These are phyloP conservation scores for Colletotrichum salicis DNA, from an alignment of 2,329 filamentous ascomycete species.

Conservation along the genomic window DNA sequence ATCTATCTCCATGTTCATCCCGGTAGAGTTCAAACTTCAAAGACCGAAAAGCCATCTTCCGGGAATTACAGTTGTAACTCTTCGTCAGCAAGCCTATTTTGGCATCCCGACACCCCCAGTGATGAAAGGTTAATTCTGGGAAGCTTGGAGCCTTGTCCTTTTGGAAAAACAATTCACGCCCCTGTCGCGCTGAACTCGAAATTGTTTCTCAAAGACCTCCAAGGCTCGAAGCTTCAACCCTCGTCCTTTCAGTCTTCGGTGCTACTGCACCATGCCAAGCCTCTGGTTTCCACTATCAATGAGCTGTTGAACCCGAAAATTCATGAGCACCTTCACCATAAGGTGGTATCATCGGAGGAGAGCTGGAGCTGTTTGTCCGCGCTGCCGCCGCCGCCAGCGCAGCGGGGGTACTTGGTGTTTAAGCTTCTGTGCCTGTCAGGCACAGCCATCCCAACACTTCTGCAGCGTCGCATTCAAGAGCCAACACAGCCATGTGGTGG, in stretches of 20 bases:
- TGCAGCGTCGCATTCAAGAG: slow-evolving; percentile 18
- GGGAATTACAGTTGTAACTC: not conserved
- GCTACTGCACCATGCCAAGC: not conserved
- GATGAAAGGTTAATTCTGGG: not conserved
- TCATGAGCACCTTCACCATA: not conserved
- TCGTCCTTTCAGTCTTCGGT: too few relatives aligned
- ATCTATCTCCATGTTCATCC: not conserved
- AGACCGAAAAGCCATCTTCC: not conserved
- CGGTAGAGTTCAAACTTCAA: not conserved
- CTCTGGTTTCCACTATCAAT: not conserved
- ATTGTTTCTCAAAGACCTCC: too few relatives aligned
- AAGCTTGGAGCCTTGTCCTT: not conserved
- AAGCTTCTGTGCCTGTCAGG: slow-evolving; percentile 1
- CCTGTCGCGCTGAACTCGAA: too few relatives aligned
- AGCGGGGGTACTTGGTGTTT: not conserved
- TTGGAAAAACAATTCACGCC: not conserved
- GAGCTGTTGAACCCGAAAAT: not conserved
- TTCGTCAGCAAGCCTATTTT: not conserved
- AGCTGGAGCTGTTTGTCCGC: not conserved
- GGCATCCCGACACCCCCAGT: too few relatives aligned
- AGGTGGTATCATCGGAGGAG: not conserved
- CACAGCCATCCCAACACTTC: slow-evolving; percentile 11
- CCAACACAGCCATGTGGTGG: not conserved
- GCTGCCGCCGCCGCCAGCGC: not conserved
- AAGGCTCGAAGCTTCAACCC: too few relatives aligned